Conservation (phyloP, 352 stramenopile species). For the Globisporangium acanthophoron region DNA sequence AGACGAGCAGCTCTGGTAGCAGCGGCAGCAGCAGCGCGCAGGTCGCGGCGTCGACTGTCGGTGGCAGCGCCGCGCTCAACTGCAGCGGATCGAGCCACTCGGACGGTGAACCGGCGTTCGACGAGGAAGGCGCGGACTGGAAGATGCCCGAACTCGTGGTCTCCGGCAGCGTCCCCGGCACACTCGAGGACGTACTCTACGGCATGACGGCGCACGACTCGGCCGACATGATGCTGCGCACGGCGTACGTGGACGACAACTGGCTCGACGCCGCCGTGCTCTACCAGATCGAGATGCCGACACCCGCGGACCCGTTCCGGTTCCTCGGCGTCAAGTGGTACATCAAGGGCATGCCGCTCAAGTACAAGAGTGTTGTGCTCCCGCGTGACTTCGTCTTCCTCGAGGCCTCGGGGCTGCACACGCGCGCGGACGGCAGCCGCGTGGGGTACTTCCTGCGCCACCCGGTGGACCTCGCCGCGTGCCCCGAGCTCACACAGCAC, state of each 20-base stretch:
- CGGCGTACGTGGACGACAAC: constrained; percentile 14
- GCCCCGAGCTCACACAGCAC: constrained; percentile 1
- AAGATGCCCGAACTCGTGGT: constrained; percentile 15
- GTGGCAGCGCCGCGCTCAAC: neutral
- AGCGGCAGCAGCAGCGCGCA: constrained; percentile 1
- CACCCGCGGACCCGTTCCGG: constrained; percentile 8
- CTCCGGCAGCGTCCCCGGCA: constrained; percentile 9
- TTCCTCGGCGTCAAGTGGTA: constrained; percentile 20
- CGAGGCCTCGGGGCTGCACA: constrained; percentile 10
- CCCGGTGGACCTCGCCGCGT: constrained; percentile 12
- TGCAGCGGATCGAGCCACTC: neutral
- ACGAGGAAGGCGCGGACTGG: constrained; percentile 3
- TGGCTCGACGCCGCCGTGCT: constrained; percentile 15
- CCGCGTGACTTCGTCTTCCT: constrained; percentile 17
- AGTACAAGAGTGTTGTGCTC: constrained; percentile 3
- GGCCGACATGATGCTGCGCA: constrained; percentile 14
- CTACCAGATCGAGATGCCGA: constrained; percentile 10
- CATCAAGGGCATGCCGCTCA: constrained; percentile 8
- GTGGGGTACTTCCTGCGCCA: constrained; percentile 17
- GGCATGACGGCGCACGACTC: constrained; percentile 14
- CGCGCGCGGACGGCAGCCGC: constrained; percentile 5
- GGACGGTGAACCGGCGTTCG: neutral
- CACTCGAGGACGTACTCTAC: constrained; percentile 14
- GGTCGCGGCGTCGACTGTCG: neutral
- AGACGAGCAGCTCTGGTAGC: neutral